A percentile compares a stretch with the other conserved stretches of the same genome.
Evolutionary conservation across 805 yeast species (phyloP).

Genomic region (Ogataea wickerhamii): DNA sequence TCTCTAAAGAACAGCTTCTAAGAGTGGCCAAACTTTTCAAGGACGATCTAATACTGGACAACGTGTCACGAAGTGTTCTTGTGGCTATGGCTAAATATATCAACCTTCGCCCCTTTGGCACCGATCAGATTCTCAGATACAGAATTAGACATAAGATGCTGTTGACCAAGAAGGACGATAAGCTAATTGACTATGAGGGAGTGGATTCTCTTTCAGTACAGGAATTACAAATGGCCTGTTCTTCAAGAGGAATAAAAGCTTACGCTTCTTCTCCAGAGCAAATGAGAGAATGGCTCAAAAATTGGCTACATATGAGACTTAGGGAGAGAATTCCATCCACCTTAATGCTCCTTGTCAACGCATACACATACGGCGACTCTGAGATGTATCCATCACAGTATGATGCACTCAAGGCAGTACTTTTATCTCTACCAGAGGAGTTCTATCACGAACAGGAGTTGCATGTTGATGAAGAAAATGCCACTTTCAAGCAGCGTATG

Average conservation of each 20-base stretch:
- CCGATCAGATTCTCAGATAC: constrained; percentile 83
- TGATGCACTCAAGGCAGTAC: constrained; percentile 84
- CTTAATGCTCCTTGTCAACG: constrained; percentile 74
- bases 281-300: constrained; percentile 68
- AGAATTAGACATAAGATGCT: constrained; percentile 87
- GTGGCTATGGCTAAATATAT: constrained; percentile 91
- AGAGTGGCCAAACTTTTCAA: constrained; percentile 86
- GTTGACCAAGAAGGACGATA: constrained; percentile 86
- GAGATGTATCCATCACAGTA: constrained; percentile 54
- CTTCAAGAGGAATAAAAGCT: constrained; percentile 87
- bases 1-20: constrained; percentile 60
- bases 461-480: constrained; percentile 65
- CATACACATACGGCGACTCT: constrained; percentile 78
- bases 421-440: constrained; percentile 90
- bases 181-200: constrained; percentile 88
- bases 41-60: constrained; percentile 90
- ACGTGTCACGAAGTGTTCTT: constrained; percentile 84
- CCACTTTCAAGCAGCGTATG: constrained; percentile 65
- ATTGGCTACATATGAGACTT: constrained; percentile 86
- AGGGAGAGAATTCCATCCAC: constrained; percentile 89
- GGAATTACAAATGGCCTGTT: constrained; percentile 87
- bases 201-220: constrained; percentile 74
- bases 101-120: constrained; percentile 87
- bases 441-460: constrained; percentile 93
- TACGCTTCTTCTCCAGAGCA: constrained; percentile 73